phyloP scores from a whole-genome alignment of 495 filamentous ascomycete species.

The Annulohypoxylon nitens region DNA sequence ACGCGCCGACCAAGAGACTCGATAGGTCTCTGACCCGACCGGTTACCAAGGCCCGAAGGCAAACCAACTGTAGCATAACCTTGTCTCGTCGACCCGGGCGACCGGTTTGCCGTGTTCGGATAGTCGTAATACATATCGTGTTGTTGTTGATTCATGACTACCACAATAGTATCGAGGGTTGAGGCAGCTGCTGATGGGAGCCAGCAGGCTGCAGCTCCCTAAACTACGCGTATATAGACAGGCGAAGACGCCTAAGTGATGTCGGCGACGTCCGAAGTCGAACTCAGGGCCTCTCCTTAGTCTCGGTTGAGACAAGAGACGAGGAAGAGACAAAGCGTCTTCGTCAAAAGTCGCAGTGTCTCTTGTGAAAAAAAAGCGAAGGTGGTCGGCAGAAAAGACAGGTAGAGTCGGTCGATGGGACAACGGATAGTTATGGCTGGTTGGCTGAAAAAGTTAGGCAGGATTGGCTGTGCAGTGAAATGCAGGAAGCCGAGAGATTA shows the following conservation, averaged over 20 bases:
- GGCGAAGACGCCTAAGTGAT: constrained; percentile 34
- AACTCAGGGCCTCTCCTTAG: constrained; percentile 15
- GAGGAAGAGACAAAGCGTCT: constrained; percentile 34
- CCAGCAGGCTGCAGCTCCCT: constrained; percentile 53
- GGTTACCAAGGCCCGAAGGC: constrained; percentile 73
- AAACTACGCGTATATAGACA: constrained; percentile 45
- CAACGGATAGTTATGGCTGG: constrained; percentile 42
- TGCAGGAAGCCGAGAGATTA: constrained; percentile 50
- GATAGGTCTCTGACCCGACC: constrained; percentile 69
- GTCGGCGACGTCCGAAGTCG: constrained; percentile 14
- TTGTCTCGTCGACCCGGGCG: constrained; percentile 59
- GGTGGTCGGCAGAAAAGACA: constrained; percentile 15
- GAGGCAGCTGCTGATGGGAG: constrained; percentile 51
- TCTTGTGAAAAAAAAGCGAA: constrained; percentile 1
- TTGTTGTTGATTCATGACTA: constrained; percentile 71
- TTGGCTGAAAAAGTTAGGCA: constrained; percentile 50
- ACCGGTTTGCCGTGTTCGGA: constrained; percentile 52
- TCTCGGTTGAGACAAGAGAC: constrained; percentile 15
- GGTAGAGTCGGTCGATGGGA: constrained; percentile 35
- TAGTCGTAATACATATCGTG: constrained; percentile 62
- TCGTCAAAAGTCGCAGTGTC: constrained; percentile 24
- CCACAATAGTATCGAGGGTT: constrained; percentile 43
- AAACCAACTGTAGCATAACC: constrained; percentile 63
- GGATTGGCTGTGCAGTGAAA: constrained; percentile 52
- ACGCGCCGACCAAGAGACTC: constrained; percentile 56